Percentiles rank a stretch among this genome's conserved stretches.
These are phyloP conservation scores for Fraxinus latifolia DNA, from an alignment of 305 asterid genomes.

Conservation along the genomic window DNA sequence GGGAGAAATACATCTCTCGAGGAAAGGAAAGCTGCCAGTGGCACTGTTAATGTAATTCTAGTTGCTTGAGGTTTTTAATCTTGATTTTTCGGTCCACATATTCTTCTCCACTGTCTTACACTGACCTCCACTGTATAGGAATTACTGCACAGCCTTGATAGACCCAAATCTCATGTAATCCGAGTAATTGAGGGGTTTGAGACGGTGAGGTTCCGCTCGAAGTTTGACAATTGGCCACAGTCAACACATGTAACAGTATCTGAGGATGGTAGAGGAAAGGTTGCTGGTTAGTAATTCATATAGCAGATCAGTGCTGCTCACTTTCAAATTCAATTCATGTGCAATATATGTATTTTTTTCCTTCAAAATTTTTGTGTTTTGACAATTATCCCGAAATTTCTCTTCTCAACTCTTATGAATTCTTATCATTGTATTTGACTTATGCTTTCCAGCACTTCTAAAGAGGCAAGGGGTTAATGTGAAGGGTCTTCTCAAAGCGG, in stretches of 20 bases:
- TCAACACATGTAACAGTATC: conserved; percentile 49
- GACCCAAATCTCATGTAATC: conserved; percentile 40
- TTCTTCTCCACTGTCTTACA: conserved; percentile 13
- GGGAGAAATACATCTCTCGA: conserved; percentile 74
- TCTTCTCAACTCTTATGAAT: conserved; percentile 4
- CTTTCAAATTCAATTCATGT: background rate
- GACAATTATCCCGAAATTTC: background rate
- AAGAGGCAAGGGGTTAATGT: conserved; percentile 96
- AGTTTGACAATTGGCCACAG: conserved; percentile 78
- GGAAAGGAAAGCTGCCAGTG: conserved; percentile 66
- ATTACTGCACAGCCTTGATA: conserved; percentile 36
- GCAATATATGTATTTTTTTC: conserved; percentile 5
- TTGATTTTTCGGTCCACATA: conserved; percentile 2
- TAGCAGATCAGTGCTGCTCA: background rate
- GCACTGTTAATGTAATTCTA: conserved; percentile 61
- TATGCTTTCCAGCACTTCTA: conserved; percentile 65
- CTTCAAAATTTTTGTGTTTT: background rate
- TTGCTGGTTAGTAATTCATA: conserved; percentile 59
- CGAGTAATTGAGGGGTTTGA: conserved; percentile 82
- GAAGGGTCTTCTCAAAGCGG: conserved; percentile 91
- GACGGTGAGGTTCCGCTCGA: conserved; percentile 59
- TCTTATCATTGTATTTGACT: conserved; percentile 23
- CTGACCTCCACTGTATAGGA: conserved; percentile 31
- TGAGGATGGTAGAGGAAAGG: conserved; percentile 89
- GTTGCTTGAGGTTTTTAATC: conserved; percentile 17